Base-by-base conservation (phyloP, 169 alveolate genomes). In the Cryptosporidium ryanae region DNA sequence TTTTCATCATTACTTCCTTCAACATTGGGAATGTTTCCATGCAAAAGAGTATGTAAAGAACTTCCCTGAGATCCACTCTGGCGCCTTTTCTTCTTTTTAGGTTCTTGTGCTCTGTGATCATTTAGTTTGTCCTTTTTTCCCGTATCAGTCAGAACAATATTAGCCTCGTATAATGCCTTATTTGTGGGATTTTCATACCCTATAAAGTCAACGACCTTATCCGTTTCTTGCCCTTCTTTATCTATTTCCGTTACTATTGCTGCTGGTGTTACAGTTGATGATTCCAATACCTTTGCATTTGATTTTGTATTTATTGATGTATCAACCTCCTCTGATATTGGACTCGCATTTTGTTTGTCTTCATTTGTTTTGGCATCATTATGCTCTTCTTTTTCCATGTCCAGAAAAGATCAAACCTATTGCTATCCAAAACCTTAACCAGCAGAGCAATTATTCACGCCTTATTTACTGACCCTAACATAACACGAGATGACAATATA, bases 1-100 rank as follows among this genome's bases (percentile, higher is more conserved):
- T 38, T 12, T 54, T 2, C 8, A 21, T 54, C 64, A 7, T 18
- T 61, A 61, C 15, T 61, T n/a, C 7, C 34, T 6, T 34, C 1
- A 25, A 31, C n/a, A 61, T 61, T n/a, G 31, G 66, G 8, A 21
- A 32, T 61, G 5, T 8, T 2, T 61, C 17, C 43, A 1, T 61
- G 66, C 25, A 61, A 61, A 21, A 25, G 48, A 21, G 66, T 1
- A 21, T 61, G 67, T 31, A 61, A 61, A 31, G 67, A 61, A n/a
- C 67, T 31, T 18, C 83, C 83, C 13, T 5, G 23, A 10, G 83
- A 68, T 25, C 44, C 66, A 34, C 55, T 64, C 21, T 68, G 65
- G 32, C 65, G 83, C 34, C 83, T 64, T 64, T 68, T 68, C 66
- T 68, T 68, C 52, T 68, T 68, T 25, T 66, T 66, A 15, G 83